These are phyloP conservation scores for Leccinum subgranulosum DNA, from an alignment of 768 basidiomycete species.

Conservation along the genomic window DNA sequence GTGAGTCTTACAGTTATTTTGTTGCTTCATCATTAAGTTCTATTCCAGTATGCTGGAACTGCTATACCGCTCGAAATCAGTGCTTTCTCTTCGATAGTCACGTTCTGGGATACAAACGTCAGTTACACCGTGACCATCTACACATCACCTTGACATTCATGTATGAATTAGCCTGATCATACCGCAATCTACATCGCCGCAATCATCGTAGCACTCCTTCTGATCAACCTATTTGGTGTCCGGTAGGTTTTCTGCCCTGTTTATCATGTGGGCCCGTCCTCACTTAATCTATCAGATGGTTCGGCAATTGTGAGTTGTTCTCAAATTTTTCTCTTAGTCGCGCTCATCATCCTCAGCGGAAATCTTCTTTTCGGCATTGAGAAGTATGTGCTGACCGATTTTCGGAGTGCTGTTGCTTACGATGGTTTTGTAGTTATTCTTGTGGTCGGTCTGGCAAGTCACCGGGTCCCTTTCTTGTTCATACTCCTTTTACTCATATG, in stretches of 20 bases:
- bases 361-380: slow-evolving; percentile 21
- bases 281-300: slow-evolving; percentile 23
- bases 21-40: background rate
- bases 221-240: slow-evolving; percentile 47
- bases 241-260: slow-evolving; percentile 37
- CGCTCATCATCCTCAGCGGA: slow-evolving; percentile 19
- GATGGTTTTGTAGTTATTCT: slow-evolving; percentile 31
- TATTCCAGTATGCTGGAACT: slow-evolving; percentile 26
- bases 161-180: slow-evolving; percentile 29
- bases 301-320: slow-evolving; percentile 18
- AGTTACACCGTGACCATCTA: background rate
- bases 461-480: background rate
- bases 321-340: background rate
- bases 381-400: slow-evolving; percentile 12
- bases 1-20: slow-evolving; percentile 12
- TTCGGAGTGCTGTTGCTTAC: background rate
- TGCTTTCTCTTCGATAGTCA: slow-evolving; percentile 47
- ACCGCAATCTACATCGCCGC: slow-evolving; percentile 40
- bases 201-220: slow-evolving; percentile 36
- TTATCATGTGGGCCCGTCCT: slow-evolving; percentile 32
- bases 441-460: slow-evolving; percentile 32
- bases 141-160: slow-evolving; percentile 7
- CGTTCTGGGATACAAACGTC: slow-evolving; percentile 45
- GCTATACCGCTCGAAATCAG: slow-evolving; percentile 49
- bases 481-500: background rate